Evolutionary conservation across 1,284 basidiomycete species (phyloP).

Genomic region (Boletus calvinii): DNA sequence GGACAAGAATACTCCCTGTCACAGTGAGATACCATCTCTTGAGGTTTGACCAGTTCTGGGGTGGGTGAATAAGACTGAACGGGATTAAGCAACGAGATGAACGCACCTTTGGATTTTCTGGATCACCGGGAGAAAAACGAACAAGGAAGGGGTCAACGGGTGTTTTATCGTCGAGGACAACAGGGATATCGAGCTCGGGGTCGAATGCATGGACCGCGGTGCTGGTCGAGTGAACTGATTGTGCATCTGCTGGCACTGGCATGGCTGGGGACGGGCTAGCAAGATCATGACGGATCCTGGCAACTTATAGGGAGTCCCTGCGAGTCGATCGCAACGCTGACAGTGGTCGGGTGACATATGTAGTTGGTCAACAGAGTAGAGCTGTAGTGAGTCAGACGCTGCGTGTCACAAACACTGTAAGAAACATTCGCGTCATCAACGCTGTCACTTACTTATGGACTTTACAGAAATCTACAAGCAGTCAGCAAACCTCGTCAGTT

Average conservation of each 20-base stretch:
- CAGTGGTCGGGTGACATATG: conserved; percentile 2
- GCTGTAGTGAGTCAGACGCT: not conserved
- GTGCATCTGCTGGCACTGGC: conserved; percentile 17
- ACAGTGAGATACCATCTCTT: conserved; percentile 68
- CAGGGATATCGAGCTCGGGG: conserved; percentile 7
- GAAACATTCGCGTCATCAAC: conserved; percentile 3
- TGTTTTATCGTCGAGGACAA: conserved; percentile 16
- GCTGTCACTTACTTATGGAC: conserved; percentile 45
- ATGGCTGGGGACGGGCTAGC: conserved; percentile 4
- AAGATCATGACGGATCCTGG: not conserved
- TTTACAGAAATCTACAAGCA: conserved; percentile 82
- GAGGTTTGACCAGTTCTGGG: conserved; percentile 54
- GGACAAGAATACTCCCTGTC: conserved; percentile 58
- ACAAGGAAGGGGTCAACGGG: conserved; percentile 33
- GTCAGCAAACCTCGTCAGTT: conserved; percentile 60
- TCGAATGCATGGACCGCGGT: conserved; percentile 22
- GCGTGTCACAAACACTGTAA: not conserved
- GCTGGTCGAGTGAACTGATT: conserved; percentile 15
- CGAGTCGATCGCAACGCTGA: conserved; percentile 20
- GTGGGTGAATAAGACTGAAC: not conserved
- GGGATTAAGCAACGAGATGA: not conserved
- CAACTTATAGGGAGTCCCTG: conserved; percentile 15
- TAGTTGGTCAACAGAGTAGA: not conserved
- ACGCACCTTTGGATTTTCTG: conserved; percentile 40
- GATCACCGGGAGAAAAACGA: conserved; percentile 30